Evolutionary conservation across 441 rosid genomes (phyloP), one percentile per base, ranked within the genome.

Genomic region (Sinapis alba): DNA sequence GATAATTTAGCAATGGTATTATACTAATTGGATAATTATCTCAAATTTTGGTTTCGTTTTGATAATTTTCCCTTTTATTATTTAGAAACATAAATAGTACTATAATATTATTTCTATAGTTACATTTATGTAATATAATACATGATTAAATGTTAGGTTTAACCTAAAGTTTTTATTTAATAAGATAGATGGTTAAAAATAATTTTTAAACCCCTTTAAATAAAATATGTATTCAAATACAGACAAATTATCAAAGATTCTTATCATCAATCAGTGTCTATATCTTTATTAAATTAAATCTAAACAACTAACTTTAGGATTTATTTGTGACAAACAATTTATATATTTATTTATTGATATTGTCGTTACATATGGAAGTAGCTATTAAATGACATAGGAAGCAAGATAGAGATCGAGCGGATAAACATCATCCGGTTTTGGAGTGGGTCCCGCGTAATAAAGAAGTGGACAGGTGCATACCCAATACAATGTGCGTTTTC

Each of bases 401-500:
- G 30, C 12, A 59, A 13, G 73, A 75, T 68, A 75, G 30, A 68
- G 11, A n/a, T 36, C 6, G 47, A 68, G 2, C 10, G 74, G 79
- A 75, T 75, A 75, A 62, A 26, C 64, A 68, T 75, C 47, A 75
- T 36, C 73, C 56, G 26, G 21, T 18, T 34, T 18, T 6, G 24
- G 34, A 69, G 64, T 75, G 74, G 74, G 73, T 34, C 62, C 79
- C 10, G 10, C 11, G 3, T 53, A 23, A 50, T 47, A 59, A 74
- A 67, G 27, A 59, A 3, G 62, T 59, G 54, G 54, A 8, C 30
- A 74, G 23, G 16, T 68, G 16, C 12, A 74, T 16, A 34, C 34
- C 64, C 51, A 61, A 75, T 68, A 51, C 79, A 13, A 19, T 26
- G 74, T 75, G 74, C 79, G 69, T 34, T 26, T 34, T 5, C 12